phyloP scores from a whole-genome alignment of 108 stramenopile genomes.

The Chaetoceros tenuissimus region DNA sequence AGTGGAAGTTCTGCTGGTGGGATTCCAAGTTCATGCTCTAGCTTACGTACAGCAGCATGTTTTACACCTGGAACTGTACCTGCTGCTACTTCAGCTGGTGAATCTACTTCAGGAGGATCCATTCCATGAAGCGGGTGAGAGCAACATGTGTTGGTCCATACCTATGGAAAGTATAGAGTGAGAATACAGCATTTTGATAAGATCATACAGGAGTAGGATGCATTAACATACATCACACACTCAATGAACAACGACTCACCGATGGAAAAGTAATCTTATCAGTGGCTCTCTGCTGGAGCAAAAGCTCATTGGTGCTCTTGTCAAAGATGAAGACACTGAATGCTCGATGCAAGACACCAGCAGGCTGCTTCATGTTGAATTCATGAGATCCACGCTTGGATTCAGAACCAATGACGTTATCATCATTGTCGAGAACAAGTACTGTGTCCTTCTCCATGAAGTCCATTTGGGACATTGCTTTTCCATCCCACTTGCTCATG shows the following conservation, averaged over 20 bases:
- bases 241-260: constrained; percentile 16
- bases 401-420: constrained; percentile 70
- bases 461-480: constrained; percentile 65
- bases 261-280: constrained; percentile 98
- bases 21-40: constrained; percentile 96
- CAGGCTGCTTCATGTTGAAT: constrained; percentile 51
- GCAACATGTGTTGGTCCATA: constrained; percentile 99
- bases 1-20: constrained; percentile 42
- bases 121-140: constrained; percentile 93
- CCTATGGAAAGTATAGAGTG: constrained; percentile 16
- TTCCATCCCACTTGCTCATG: constrained; percentile 44
- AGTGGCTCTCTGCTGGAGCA: constrained; percentile 92
- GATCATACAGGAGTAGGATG: not conserved
- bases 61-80: constrained; percentile 87
- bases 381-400: constrained; percentile 65
- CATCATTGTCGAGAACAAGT: constrained; percentile 64
- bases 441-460: constrained; percentile 83
- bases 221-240: not conserved
- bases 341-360: constrained; percentile 91
- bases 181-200: constrained; percentile 1
- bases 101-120: constrained; percentile 72
- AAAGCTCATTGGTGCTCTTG: constrained; percentile 63
- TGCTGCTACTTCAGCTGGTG: constrained; percentile 38
- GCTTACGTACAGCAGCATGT: constrained; percentile 93
- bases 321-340: constrained; percentile 98